These are phyloP conservation scores for Lecanicillium sp. DNA, from an alignment of 2,329 filamentous ascomycete genomes.

Conservation along the genomic window DNA sequence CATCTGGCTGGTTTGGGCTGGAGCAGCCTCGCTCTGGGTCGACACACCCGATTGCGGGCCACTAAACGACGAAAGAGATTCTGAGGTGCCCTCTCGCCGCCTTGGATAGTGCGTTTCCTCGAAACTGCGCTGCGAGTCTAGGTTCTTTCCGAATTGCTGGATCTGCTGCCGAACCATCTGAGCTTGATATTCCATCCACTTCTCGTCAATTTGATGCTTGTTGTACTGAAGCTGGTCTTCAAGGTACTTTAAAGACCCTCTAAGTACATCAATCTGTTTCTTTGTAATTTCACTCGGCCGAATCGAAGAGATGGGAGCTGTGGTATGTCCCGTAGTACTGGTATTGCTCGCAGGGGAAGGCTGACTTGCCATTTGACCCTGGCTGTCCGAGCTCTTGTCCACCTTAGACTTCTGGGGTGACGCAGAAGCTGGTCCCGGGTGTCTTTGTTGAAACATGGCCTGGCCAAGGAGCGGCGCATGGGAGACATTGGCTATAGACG, in stretches of 20 bases:
- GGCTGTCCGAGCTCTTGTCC: too few relatives aligned
- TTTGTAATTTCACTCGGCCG: conserved; percentile 53
- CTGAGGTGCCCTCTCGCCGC: conserved; percentile 15
- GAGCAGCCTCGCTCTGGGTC: not conserved
- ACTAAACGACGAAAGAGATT: conserved; percentile 8
- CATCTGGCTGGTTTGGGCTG: not conserved
- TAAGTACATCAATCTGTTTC: conserved; percentile 47
- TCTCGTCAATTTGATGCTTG: conserved; percentile 54
- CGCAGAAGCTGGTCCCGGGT: not conserved
- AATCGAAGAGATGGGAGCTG: conserved; percentile 48
- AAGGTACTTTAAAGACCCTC: conserved; percentile 44
- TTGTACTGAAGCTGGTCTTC: conserved; percentile 55
- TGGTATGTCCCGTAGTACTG: not conserved
- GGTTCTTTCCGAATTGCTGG: conserved; percentile 39
- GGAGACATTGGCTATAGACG: conserved; percentile 19
- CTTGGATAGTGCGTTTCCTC: conserved; percentile 37
- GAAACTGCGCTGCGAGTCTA: conserved; percentile 34
- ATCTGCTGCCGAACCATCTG: conserved; percentile 37
- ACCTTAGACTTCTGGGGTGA: too few relatives aligned
- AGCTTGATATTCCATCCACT: conserved; percentile 36
- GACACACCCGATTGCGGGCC: not conserved
- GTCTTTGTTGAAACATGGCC: conserved; percentile 11
- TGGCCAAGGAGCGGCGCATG: conserved; percentile 16
- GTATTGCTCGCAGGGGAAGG: not conserved
- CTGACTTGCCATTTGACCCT: too few relatives aligned